phyloP scores from a whole-genome alignment of 257 asterid species.

The Echites panduratus region DNA sequence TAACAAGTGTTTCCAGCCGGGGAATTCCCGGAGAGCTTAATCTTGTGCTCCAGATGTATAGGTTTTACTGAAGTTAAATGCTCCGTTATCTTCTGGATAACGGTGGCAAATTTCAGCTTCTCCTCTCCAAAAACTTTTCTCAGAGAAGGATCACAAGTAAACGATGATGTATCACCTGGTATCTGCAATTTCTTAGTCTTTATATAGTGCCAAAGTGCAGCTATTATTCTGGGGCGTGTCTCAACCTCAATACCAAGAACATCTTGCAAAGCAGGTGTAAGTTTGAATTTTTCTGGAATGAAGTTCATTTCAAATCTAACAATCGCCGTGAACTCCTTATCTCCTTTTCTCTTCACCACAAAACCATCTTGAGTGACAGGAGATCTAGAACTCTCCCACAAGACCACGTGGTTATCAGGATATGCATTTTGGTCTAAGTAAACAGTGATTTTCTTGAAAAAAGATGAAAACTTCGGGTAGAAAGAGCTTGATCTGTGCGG shows the following conservation, averaged over 20 bases:
- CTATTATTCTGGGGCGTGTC: conserved; percentile 58
- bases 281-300: conserved; percentile 63
- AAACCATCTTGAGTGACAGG: conserved; percentile 69
- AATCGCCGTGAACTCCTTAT: conserved; percentile 77
- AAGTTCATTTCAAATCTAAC: conserved; percentile 84
- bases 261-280: conserved; percentile 71
- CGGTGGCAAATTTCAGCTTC: conserved; percentile 68
- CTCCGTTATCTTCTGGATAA: conserved; percentile 58
- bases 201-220: conserved; percentile 80
- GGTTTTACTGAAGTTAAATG: conserved; percentile 75
- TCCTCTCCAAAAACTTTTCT: conserved; percentile 83
- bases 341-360: conserved; percentile 89
- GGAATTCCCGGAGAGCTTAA: conserved; percentile 70
- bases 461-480: conserved; percentile 64
- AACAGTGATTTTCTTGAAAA: conserved; percentile 72
- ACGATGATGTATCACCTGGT: conserved; percentile 61
- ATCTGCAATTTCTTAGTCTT: conserved; percentile 61
- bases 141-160: conserved; percentile 70
- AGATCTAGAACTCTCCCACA: conserved; percentile 84
- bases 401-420: conserved; percentile 76
- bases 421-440: conserved; percentile 80
- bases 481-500: conserved; percentile 24
- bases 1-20: conserved; percentile 77
- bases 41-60: conserved; percentile 75
- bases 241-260: conserved; percentile 83